phyloP scores from a whole-genome alignment of 2,329 filamentous ascomycete species.

The Aspergillus sp. region DNA sequence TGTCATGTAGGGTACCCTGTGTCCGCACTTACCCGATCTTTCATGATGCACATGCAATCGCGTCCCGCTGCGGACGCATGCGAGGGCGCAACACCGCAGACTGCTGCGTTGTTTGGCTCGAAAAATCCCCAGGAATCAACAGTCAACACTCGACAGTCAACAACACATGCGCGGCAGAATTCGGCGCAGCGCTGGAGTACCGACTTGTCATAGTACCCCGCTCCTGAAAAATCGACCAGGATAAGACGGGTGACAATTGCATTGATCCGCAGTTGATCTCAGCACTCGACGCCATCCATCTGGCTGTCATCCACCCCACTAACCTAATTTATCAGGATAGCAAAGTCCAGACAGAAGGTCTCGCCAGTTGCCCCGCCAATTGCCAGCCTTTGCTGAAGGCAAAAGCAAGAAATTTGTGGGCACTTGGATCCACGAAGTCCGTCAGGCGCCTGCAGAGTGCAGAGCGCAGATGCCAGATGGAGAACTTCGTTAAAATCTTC shows the following conservation, averaged over 20 bases:
- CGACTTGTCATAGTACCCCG: conserved; percentile 13
- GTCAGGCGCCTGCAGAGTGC: neutral
- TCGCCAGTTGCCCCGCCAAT: conserved; percentile 9
- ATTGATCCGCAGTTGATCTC: conserved; percentile 11
- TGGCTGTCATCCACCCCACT: conserved; percentile 12
- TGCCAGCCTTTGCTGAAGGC: conserved; percentile 2
- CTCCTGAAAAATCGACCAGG: conserved; percentile 13
- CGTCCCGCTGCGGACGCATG: neutral
- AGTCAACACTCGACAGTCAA: no score
- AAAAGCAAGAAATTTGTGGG: conserved; percentile 14
- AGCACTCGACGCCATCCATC: conserved; percentile 13
- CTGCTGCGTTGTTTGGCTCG: neutral
- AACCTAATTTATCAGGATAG: conserved; percentile 15
- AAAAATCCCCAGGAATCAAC: conserved; percentile 8
- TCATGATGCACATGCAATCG: conserved; percentile 2
- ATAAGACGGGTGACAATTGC: conserved; percentile 7
- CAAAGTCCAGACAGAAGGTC: conserved; percentile 8
- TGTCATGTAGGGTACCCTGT: neutral
- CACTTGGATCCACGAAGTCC: conserved; percentile 7
- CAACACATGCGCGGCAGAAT: conserved; percentile 8
- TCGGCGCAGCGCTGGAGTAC: neutral
- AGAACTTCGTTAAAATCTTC: no score
- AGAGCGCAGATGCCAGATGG: no score
- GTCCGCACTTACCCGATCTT: neutral
- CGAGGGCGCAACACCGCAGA: neutral